Evolutionary conservation across 495 filamentous ascomycete species (phyloP).

Genomic region (Talaromyces stipitatus): DNA sequence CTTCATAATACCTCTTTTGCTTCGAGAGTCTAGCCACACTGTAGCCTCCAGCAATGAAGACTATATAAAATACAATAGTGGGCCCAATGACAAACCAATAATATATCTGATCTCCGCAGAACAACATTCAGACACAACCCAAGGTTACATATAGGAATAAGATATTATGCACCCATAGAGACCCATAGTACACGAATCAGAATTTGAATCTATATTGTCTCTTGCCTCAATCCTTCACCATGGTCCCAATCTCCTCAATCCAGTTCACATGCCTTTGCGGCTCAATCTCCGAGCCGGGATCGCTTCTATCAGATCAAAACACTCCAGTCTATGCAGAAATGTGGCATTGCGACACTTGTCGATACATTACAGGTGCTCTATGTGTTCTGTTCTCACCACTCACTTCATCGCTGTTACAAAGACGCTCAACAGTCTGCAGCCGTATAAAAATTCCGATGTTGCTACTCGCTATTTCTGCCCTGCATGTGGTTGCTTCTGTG

Average conservation of each 20-base stretch:
- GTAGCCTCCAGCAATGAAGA: too few species aligned
- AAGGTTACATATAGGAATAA: too few species aligned
- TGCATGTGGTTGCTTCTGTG: not conserved
- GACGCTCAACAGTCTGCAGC: not conserved
- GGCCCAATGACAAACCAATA: too few species aligned
- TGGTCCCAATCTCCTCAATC: not conserved
- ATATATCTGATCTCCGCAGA: too few species aligned
- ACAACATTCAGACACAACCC: too few species aligned
- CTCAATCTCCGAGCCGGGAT: not conserved
- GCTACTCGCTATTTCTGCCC: not conserved
- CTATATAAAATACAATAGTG: too few species aligned
- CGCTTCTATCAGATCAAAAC: not conserved
- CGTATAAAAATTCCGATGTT: not conserved
- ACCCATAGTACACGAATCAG: too few species aligned
- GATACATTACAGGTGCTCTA: not conserved
- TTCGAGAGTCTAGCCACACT: too few species aligned
- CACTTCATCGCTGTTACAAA: not conserved
- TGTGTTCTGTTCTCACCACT: not conserved
- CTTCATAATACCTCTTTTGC: too few species aligned
- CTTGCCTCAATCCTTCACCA: not conserved
- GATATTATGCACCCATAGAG: too few species aligned
- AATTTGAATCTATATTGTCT: too few species aligned
- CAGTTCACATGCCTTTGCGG: slow-evolving; percentile 1
- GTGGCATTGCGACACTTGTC: not conserved
- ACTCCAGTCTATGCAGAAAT: not conserved